Evolutionary conservation across 495 filamentous ascomycete genomes (phyloP), one percentile per base, ranked within the genome.

Genomic region (Neurospora cerealis): DNA sequence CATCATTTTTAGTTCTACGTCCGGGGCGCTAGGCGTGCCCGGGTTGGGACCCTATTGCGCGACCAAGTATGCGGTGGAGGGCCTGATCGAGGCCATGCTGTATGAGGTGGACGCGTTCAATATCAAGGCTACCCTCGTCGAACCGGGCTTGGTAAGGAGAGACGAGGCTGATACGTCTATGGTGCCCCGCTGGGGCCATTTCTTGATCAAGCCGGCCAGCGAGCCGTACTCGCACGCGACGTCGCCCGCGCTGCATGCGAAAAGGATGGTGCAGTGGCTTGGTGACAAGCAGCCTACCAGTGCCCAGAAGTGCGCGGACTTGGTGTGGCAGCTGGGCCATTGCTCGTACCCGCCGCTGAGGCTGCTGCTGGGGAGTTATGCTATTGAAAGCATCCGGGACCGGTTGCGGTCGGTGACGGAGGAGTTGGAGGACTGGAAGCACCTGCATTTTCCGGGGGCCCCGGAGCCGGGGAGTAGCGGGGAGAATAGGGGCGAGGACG

Each of bases 321-420:
- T 98, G 74, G 91, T 98, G 9, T 98, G 96, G 96, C 93, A 98
- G 85, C 84, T 98, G 46, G 96, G 91, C 0, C 96, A 98, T 83
- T 98, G 96, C 82, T 89, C 87, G 19, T 96, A 94, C 78, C 96
- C 96, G 69, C 96, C 96, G 0, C 78, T 99, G 72, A 81, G 96
- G 34, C 81, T 99, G 75, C 85, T 98, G 71, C 79, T 99, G 72
- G 96, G 96, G 0, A 94, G 91, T 54, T 98, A 96, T 83, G 96
- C 96, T 1, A 94, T 98, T 40, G 95, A 99, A 83, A 97, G 93
- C 78, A 94, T 98, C 73, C 85, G 96, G 32, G 96, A 99, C 83
- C 86, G 95, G 38, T 78, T 99, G 75, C 87, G 94, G 76, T 93
- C 91, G 74, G 91, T 97, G 46, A 98, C 93, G 54, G 96, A 99